These are phyloP conservation scores for Diatrype stigma DNA, from an alignment of 2,329 filamentous ascomycete species.

Conservation along the genomic window DNA sequence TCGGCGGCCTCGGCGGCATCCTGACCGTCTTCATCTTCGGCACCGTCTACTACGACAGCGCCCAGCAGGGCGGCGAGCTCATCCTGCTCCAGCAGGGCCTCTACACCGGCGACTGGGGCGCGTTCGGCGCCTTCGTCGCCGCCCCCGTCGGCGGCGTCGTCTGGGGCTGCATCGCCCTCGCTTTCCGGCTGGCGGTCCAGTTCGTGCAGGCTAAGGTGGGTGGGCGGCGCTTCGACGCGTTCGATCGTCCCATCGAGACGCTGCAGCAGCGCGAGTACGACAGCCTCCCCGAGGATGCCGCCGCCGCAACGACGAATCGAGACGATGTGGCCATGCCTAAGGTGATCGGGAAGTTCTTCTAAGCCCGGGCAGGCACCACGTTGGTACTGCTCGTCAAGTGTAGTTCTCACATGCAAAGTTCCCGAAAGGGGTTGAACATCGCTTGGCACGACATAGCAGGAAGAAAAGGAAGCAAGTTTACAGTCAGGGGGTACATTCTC, in stretches of 20 bases:
- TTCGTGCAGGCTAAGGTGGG: conserved; percentile 52
- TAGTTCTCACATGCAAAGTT: too few species aligned
- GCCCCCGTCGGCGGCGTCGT: conserved; percentile 72
- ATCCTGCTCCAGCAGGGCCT: conserved; percentile 70
- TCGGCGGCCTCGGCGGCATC: conserved; percentile 73
- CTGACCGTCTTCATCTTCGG: conserved; percentile 80
- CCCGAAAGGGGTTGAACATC: too few species aligned
- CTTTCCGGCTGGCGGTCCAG: conserved; percentile 54
- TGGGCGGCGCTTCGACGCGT: conserved; percentile 61
- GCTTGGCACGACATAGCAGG: too few species aligned
- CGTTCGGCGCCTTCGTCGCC: conserved; percentile 77
- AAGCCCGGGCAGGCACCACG: too few species aligned
- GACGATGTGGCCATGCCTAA: conserved; percentile 32
- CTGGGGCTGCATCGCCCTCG: conserved; percentile 63
- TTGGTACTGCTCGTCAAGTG: too few species aligned
- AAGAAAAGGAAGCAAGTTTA: too few species aligned
- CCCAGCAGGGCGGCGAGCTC: conserved; percentile 58
- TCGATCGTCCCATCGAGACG: conserved; percentile 50
- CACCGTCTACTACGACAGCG: conserved; percentile 70
- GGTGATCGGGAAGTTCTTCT: conserved; percentile 44
- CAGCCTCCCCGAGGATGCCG: conserved; percentile 22
- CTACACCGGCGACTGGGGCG: conserved; percentile 75
- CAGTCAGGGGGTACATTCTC: too few species aligned
- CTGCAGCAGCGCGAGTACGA: conserved; percentile 16
- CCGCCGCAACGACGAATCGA: conserved; percentile 20